These are phyloP conservation scores for Silene vulgaris DNA, from an alignment of 179 eudicot genomes.

Conservation along the genomic window DNA sequence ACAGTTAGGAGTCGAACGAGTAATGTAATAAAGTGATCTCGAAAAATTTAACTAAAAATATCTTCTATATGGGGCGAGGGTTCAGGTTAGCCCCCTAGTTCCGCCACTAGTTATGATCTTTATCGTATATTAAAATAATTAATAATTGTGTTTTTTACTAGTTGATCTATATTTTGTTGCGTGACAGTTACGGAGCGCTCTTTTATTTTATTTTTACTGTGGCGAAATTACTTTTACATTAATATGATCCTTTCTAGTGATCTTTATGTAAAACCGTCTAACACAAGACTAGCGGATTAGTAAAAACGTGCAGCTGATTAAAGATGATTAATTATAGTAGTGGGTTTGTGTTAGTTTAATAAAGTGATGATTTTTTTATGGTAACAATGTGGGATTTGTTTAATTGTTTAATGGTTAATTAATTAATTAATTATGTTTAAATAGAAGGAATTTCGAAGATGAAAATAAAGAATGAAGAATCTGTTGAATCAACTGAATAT, in stretches of 20 bases:
- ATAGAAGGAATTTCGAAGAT: conserved; percentile 19
- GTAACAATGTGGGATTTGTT: conserved; percentile 4
- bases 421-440: neutral
- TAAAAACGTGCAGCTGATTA: neutral
- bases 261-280: neutral
- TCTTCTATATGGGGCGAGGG: too few relatives aligned
- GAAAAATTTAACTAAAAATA: too few relatives aligned
- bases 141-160: neutral
- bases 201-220: too few relatives aligned
- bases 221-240: too few relatives aligned
- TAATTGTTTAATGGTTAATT: neutral
- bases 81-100: too few relatives aligned
- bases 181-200: neutral
- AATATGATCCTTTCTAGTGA: too few relatives aligned
- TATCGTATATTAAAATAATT: too few relatives aligned
- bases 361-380: neutral
- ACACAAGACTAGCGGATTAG: too few relatives aligned
- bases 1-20: too few relatives aligned
- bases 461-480: conserved; percentile 27
- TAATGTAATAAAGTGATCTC: too few relatives aligned
- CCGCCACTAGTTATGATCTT: too few relatives aligned
- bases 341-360: conserved; percentile 12
- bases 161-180: neutral
- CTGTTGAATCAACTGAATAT: conserved; percentile 24
- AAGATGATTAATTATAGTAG: neutral